phyloP scores from a whole-genome alignment of 2,329 filamentous ascomycete genomes.

The Aureobasidium sp. region DNA sequence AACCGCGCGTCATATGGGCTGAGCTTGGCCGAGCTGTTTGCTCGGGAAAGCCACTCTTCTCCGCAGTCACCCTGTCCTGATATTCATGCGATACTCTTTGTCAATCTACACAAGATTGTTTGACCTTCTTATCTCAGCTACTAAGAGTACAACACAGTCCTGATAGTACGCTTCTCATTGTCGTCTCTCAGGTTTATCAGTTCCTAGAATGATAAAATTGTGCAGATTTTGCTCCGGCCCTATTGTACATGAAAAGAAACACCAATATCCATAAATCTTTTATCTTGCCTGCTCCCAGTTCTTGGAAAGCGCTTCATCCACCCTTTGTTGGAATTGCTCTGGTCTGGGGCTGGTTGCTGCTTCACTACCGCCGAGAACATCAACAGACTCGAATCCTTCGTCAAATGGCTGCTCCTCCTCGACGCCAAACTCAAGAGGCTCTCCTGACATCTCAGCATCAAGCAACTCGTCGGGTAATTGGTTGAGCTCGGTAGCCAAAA shows the following conservation, averaged over 20 bases:
- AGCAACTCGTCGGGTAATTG: slow-evolving; percentile 1
- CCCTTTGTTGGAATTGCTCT: slow-evolving; percentile 9
- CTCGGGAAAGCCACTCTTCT: not conserved
- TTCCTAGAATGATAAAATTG: not conserved
- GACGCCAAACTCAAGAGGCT: slow-evolving; percentile 21
- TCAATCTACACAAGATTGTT: not conserved
- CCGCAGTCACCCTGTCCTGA: slow-evolving; percentile 6
- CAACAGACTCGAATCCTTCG: not conserved
- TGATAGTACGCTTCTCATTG: not conserved
- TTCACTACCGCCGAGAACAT: not conserved
- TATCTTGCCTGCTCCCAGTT: slow-evolving; percentile 4
- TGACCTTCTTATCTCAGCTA: not conserved
- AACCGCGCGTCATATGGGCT: not conserved
- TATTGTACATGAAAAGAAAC: slow-evolving; percentile 13
- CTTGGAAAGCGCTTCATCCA: not conserved
- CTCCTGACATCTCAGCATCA: slow-evolving; percentile 27
- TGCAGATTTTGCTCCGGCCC: slow-evolving; percentile 8
- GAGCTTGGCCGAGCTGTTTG: slow-evolving; percentile 1
- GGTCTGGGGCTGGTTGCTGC: not conserved
- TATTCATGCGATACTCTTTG: not conserved
- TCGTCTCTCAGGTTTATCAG: not conserved
- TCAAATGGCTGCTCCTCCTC: not conserved
- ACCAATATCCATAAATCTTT: not conserved
- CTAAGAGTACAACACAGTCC: not conserved
- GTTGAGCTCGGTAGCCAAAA: slow-evolving; percentile 24